Evolutionary conservation across 169 alveolate species (phyloP).

Genomic region (Babesia caballi): DNA sequence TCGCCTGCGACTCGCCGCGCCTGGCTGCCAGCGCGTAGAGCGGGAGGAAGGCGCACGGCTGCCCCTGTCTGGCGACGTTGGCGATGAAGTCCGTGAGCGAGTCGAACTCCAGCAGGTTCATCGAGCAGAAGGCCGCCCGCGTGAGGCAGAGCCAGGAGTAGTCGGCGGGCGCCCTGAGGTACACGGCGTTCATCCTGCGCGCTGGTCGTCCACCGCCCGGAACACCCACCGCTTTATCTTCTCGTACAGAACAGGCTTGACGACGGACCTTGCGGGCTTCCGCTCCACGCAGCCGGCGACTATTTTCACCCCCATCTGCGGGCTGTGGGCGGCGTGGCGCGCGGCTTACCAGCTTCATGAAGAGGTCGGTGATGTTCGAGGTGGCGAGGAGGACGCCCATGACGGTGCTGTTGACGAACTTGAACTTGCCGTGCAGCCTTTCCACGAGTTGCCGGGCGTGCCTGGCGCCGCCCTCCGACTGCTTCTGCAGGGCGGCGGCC

Average conservation of each 20-base stretch:
- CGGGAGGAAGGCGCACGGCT: constrained; percentile 20
- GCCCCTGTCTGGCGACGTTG: constrained; percentile 13
- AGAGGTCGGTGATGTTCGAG: constrained; percentile 34
- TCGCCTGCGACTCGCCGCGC: constrained; percentile 18
- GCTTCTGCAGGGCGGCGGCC: constrained; percentile 11
- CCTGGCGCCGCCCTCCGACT: background rate
- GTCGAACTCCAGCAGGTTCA: constrained; percentile 36
- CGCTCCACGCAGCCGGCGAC: background rate
- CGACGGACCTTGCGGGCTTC: constrained; percentile 5
- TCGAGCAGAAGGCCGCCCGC: constrained; percentile 13
- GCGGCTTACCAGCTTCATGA: constrained; percentile 39
- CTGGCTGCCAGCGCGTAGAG: constrained; percentile 15
- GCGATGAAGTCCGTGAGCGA: constrained; percentile 28
- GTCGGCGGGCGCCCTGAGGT: constrained; percentile 20
- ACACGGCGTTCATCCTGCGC: constrained; percentile 4
- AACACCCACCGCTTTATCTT: constrained; percentile 9
- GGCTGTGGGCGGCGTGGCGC: background rate
- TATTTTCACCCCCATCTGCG: constrained; percentile 18
- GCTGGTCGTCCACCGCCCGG: background rate
- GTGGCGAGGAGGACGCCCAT: constrained; percentile 31
- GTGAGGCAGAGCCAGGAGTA: constrained; percentile 22
- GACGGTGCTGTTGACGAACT: constrained; percentile 24
- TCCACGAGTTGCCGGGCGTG: constrained; percentile 10
- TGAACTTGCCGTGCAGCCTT: constrained; percentile 27
- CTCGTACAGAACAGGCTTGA: constrained; percentile 23